Conservation (phyloP, 768 basidiomycete genomes). For the Leccinellum rugosiceps region DNA sequence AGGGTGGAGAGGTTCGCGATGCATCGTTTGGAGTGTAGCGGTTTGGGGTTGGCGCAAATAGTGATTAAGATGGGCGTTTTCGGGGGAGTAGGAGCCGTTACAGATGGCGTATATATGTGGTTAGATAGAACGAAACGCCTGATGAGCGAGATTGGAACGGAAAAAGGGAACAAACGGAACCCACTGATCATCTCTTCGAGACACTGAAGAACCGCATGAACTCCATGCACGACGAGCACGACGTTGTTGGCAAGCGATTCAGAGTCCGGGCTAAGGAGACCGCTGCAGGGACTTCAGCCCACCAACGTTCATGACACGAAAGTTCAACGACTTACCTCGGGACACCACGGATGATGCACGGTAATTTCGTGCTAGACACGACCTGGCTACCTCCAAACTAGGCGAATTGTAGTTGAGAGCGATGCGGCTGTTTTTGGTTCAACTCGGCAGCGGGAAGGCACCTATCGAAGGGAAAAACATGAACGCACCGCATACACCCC, state of each 20-base stretch:
- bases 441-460: not conserved
- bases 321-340: constrained; percentile 50
- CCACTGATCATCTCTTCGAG: constrained; percentile 81
- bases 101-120: too few species aligned
- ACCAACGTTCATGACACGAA: constrained; percentile 1
- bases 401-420: not conserved
- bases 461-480: not conserved
- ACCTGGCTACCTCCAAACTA: constrained; percentile 81
- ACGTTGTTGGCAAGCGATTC: constrained; percentile 68
- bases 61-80: not conserved
- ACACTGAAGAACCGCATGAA: constrained; percentile 52
- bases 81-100: too few species aligned
- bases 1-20: not conserved
- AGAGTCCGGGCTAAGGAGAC: constrained; percentile 71
- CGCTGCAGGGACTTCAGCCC: constrained; percentile 39
- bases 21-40: not conserved
- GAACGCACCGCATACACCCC: constrained; percentile 57
- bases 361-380: constrained; percentile 61
- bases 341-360: constrained; percentile 67
- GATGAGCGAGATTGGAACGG: not conserved
- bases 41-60: not conserved
- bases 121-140: not conserved
- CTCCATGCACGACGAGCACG: constrained; percentile 66
- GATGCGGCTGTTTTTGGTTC: constrained; percentile 2
- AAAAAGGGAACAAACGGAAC: constrained; percentile 21